phyloP scores from a whole-genome alignment of 2,329 filamentous ascomycete species.

The Fusarium nanum region DNA sequence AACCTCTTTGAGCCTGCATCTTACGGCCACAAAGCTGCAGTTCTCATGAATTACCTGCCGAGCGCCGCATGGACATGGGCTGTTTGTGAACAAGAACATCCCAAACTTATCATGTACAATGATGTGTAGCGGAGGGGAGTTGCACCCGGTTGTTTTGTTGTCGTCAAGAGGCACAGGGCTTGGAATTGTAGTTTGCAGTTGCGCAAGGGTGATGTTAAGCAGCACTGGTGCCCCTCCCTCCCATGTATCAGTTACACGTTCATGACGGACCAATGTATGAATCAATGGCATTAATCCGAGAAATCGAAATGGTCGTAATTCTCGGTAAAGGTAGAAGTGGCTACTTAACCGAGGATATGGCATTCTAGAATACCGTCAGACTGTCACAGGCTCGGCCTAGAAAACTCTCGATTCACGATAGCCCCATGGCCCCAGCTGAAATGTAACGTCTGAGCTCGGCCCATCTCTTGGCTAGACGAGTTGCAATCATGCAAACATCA shows the following conservation, averaged over 20 bases:
- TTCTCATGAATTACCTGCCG: conserved; percentile 52
- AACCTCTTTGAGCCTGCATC: conserved; percentile 53
- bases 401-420: conserved; percentile 5
- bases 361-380: conserved; percentile 21
- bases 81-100: conserved; percentile 49
- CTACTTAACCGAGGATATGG: conserved; percentile 41
- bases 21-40: conserved; percentile 49
- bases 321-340: conserved; percentile 7
- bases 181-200: conserved; percentile 2
- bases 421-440: conserved; percentile 7
- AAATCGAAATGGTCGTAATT: conserved; percentile 12
- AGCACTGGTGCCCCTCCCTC: conserved; percentile 6
- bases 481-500: conserved; percentile 16
- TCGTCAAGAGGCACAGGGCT: background rate
- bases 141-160: conserved; percentile 35
- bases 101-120: conserved; percentile 53
- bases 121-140: conserved; percentile 46
- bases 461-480: conserved; percentile 23
- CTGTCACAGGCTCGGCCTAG: conserved; percentile 34
- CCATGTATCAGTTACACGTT: conserved; percentile 9
- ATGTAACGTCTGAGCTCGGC: conserved; percentile 18
- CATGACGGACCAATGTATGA: conserved; percentile 13
- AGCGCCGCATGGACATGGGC: conserved; percentile 56
- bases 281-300: conserved; percentile 12
- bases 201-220: conserved; percentile 17